Conservation (phyloP, 1,284 basidiomycete species). For the Naganishia sp. region DNA sequence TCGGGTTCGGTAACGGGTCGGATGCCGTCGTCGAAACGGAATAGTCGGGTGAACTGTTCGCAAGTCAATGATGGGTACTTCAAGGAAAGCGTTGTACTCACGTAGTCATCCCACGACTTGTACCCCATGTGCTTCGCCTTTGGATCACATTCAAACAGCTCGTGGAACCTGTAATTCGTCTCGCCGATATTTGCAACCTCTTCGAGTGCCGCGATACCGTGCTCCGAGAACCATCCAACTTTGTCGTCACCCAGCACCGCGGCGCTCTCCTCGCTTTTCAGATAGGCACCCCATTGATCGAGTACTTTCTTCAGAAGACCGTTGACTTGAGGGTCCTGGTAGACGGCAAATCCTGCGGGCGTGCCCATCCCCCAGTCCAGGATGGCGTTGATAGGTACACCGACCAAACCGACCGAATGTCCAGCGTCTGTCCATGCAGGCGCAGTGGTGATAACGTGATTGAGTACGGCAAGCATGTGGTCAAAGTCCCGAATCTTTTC, state of each 20-base stretch:
- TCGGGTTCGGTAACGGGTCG: slow-evolving; percentile 55
- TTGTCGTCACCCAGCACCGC: slow-evolving; percentile 51
- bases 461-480: slow-evolving; percentile 57
- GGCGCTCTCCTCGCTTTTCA: slow-evolving; percentile 56
- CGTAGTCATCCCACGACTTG: slow-evolving; percentile 61
- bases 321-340: slow-evolving; percentile 58
- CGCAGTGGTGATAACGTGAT: slow-evolving; percentile 55
- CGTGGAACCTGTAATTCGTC: slow-evolving; percentile 45
- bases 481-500: slow-evolving; percentile 56
- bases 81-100: background rate
- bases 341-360: slow-evolving; percentile 56
- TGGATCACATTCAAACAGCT: slow-evolving; percentile 57
- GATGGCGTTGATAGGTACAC: slow-evolving; percentile 57
- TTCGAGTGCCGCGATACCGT: slow-evolving; percentile 47
- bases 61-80: background rate
- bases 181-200: slow-evolving; percentile 47
- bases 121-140: slow-evolving; percentile 55
- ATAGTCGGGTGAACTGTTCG: slow-evolving; percentile 56
- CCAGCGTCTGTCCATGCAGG: slow-evolving; percentile 53
- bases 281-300: slow-evolving; percentile 58
- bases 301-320: slow-evolving; percentile 54
- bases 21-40: slow-evolving; percentile 47
- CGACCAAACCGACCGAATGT: slow-evolving; percentile 51
- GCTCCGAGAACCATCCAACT: slow-evolving; percentile 58
- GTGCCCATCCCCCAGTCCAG: slow-evolving; percentile 60